Percentiles rank a stretch among this genome's conserved stretches.
Evolutionary conservation across 1,284 basidiomycete genomes (phyloP).

Genomic region (Rhizopogon hawkerae): DNA sequence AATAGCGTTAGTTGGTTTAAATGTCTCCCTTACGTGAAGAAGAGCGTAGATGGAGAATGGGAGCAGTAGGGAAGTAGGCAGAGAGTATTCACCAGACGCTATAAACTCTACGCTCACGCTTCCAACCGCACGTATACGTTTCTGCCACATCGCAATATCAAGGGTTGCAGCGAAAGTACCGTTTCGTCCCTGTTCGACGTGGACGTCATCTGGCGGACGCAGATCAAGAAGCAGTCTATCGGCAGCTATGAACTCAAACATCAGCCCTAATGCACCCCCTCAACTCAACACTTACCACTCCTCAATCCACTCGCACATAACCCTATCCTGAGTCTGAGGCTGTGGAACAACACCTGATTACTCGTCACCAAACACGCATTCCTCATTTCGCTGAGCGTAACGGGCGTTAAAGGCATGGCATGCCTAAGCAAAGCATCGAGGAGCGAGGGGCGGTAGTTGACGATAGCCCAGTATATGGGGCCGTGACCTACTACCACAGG

Average conservation of each 20-base stretch:
- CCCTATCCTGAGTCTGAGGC: constrained; percentile 29
- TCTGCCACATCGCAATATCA: constrained; percentile 54
- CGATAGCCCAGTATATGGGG: constrained; percentile 64
- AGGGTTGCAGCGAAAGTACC: constrained; percentile 49
- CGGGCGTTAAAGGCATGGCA: constrained; percentile 42
- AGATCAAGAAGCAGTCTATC: constrained; percentile 51
- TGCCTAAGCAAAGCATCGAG: constrained; percentile 39
- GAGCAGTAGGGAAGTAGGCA: no score
- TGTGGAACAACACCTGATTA: constrained; percentile 57
- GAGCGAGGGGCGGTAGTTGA: constrained; percentile 39
- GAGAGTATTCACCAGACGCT: constrained; percentile 33
- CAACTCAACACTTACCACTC: neutral
- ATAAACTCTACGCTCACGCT: constrained; percentile 54
- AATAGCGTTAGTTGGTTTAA: neutral
- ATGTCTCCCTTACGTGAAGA: neutral
- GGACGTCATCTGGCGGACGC: constrained; percentile 45
- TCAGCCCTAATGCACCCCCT: neutral
- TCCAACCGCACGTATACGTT: constrained; percentile 54
- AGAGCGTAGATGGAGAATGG: neutral
- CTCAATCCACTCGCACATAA: neutral
- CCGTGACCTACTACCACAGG: constrained; percentile 52
- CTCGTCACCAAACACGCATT: constrained; percentile 56
- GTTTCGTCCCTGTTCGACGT: constrained; percentile 35
- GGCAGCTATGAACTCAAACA: constrained; percentile 29
- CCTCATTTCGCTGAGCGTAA: constrained; percentile 50